phyloP scores from a whole-genome alignment of 2,329 filamentous ascomycete genomes.

The Ophiostoma ips region DNA sequence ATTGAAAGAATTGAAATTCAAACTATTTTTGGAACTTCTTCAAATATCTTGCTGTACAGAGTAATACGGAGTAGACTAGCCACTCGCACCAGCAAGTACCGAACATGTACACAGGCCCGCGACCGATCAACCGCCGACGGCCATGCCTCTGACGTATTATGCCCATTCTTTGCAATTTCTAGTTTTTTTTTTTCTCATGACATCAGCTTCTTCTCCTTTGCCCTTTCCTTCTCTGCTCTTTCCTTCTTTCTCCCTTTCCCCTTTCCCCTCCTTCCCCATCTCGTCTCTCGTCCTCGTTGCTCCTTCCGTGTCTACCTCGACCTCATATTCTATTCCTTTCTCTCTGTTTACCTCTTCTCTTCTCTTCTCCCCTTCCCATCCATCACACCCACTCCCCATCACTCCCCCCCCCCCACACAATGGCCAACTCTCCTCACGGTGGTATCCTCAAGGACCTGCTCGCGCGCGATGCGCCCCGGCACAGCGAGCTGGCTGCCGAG shows the following conservation, averaged over 20 bases:
- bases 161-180: background rate
- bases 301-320: too few relatives aligned
- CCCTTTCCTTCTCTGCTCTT: background rate
- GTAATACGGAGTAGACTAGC: too few relatives aligned
- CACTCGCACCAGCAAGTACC: too few relatives aligned
- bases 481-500: slow-evolving; percentile 66
- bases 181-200: background rate
- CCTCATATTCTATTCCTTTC: too few relatives aligned
- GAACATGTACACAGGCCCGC: too few relatives aligned
- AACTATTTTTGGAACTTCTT: too few relatives aligned
- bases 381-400: background rate
- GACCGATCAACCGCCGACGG: background rate
- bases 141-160: background rate
- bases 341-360: background rate
- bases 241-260: background rate
- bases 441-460: slow-evolving; percentile 96
- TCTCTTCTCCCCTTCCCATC: background rate
- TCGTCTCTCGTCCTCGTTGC: slow-evolving; percentile 1
- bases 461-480: slow-evolving; percentile 75
- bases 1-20: too few relatives aligned
- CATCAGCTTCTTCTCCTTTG: background rate
- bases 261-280: background rate
- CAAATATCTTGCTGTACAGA: too few relatives aligned
- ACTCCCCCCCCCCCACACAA: slow-evolving; percentile 21
- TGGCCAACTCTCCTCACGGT: slow-evolving; percentile 67